Percentiles rank a stretch among this genome's conserved stretches.
Conservation (phyloP, 441 rosid genomes). For the Corymbia citriodora region DNA sequence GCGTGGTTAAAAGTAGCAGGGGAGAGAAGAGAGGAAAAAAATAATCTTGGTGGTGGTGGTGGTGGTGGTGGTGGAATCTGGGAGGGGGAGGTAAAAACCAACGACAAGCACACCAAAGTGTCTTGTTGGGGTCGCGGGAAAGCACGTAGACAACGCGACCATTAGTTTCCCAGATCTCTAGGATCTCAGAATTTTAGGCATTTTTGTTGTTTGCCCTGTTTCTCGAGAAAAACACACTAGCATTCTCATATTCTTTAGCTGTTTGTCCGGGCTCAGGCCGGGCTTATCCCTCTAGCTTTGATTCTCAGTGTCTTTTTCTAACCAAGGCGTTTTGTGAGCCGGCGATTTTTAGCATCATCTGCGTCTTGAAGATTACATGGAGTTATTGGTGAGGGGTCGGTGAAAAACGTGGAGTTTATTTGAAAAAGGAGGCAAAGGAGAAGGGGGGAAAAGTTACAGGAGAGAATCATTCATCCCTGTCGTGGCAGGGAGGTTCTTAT, state of each 20-base stretch:
- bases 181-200: constrained; percentile 62
- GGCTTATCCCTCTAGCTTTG: neutral
- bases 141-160: constrained; percentile 19
- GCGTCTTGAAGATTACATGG: constrained; percentile 22
- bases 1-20: neutral
- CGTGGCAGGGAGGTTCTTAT: constrained; percentile 13
- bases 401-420: neutral
- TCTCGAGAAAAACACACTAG: constrained; percentile 38
- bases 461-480: constrained; percentile 2
- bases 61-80: constrained; percentile 4
- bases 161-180: constrained; percentile 72
- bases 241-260: neutral
- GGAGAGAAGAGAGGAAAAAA: constrained; percentile 2
- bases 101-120: constrained; percentile 7
- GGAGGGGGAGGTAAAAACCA: constrained; percentile 14
- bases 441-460: neutral
- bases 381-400: constrained; percentile 5
- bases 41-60: constrained; percentile 18
- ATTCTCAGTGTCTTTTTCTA: constrained; percentile 23
- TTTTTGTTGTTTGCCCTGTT: constrained; percentile 32
- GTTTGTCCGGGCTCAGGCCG: constrained; percentile 27
- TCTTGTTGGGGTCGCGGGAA: constrained; percentile 39
- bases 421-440: neutral
- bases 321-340: constrained; percentile 11
- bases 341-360: constrained; percentile 20